These are phyloP conservation scores for Penicillium decumbens DNA, from an alignment of 2,329 filamentous ascomycete genomes.

Conservation along the genomic window DNA sequence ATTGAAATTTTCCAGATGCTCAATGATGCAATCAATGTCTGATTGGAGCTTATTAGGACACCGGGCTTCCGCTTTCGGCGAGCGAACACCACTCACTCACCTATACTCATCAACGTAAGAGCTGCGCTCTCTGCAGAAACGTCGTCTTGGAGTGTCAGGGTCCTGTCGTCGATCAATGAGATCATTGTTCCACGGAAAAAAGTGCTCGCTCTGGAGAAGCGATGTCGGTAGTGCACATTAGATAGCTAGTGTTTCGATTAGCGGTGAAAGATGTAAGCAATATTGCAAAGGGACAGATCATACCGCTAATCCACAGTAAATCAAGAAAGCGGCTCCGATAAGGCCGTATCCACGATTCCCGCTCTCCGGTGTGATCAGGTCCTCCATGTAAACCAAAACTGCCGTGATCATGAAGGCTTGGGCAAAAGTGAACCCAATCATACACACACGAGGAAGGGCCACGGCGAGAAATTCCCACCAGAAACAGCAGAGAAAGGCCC, in stretches of 20 bases:
- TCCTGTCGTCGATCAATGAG: not conserved
- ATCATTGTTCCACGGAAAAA: not conserved
- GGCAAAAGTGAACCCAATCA: not conserved
- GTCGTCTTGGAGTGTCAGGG: not conserved
- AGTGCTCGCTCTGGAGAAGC: not conserved
- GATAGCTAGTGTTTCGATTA: not conserved
- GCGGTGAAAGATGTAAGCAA: not conserved
- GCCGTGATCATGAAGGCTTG: not conserved
- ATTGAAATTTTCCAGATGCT: not conserved
- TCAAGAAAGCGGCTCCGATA: not conserved
- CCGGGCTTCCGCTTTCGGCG: not conserved
- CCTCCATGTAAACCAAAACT: not conserved
- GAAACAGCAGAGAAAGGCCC: not conserved
- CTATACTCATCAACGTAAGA: not conserved
- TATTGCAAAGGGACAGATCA: not conserved
- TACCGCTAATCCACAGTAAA: not conserved
- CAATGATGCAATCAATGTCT: not conserved
- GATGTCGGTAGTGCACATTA: not conserved
- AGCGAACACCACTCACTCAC: not conserved
- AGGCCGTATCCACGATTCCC: not conserved
- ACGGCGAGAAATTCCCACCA: not conserved
- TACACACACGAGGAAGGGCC: not conserved
- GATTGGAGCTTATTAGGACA: not conserved
- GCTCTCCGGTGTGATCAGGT: not conserved
- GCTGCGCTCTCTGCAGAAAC: not conserved